phyloP scores from a whole-genome alignment of 1,284 basidiomycete species.

The Sanghuangporus baumii region DNA sequence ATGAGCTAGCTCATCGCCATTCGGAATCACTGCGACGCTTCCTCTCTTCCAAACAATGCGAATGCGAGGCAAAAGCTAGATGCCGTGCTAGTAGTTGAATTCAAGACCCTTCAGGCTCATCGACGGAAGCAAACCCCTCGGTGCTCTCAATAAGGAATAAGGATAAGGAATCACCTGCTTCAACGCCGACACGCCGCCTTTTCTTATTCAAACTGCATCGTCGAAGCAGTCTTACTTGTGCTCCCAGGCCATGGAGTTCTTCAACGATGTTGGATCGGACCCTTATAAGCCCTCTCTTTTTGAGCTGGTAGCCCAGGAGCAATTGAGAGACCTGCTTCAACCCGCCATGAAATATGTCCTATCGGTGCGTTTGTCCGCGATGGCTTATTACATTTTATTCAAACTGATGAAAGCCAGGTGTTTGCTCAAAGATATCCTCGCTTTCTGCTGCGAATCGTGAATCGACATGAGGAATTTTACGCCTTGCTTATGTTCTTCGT shows the following conservation, averaged over 20 bases:
- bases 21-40: too few relatives aligned
- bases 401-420: constrained; percentile 47
- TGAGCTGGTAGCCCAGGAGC: constrained; percentile 94
- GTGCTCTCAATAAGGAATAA: background rate
- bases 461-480: constrained; percentile 96
- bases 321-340: constrained; percentile 87
- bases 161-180: constrained; percentile 11
- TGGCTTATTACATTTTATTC: background rate
- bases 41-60: background rate
- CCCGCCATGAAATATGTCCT: constrained; percentile 95
- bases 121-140: background rate
- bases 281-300: constrained; percentile 87
- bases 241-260: constrained; percentile 64
- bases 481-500: constrained; percentile 83
- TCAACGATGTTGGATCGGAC: constrained; percentile 66
- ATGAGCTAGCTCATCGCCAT: too few relatives aligned
- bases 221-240: background rate
- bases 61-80: background rate
- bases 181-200: background rate
- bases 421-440: constrained; percentile 95
- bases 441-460: constrained; percentile 87
- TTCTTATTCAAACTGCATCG: too few relatives aligned
- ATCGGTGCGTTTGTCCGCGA: constrained; percentile 49
- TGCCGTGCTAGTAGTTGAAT: background rate
- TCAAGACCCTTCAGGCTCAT: background rate